Conservation (phyloP, 1,284 basidiomycete species). For the Rhodotorula sp. region DNA sequence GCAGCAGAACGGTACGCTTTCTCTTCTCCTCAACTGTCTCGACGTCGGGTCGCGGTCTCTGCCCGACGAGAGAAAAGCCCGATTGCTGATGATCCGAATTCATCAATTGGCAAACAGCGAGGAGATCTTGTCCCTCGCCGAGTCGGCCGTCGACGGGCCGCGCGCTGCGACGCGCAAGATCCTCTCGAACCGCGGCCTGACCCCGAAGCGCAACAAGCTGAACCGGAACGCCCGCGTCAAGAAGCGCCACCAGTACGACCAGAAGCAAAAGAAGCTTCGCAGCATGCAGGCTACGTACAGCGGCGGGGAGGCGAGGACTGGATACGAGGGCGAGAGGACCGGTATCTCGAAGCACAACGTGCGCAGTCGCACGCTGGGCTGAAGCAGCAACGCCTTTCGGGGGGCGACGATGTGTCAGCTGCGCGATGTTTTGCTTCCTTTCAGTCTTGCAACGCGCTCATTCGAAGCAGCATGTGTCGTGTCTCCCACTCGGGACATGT, state of each 20-base stretch:
- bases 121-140: constrained; percentile 22
- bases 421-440: too few species aligned
- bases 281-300: constrained; percentile 87
- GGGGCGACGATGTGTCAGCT: too few species aligned
- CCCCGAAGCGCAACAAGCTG: constrained; percentile 73
- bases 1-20: constrained; percentile 62
- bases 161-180: constrained; percentile 84
- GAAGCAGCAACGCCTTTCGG: background rate
- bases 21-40: background rate
- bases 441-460: too few species aligned
- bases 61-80: background rate
- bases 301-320: constrained; percentile 53
- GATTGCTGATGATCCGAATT: background rate
- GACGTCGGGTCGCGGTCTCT: background rate
- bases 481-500: too few species aligned
- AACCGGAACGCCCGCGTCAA: constrained; percentile 94
- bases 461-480: too few species aligned
- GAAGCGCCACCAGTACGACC: constrained; percentile 85
- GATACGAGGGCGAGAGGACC: constrained; percentile 57
- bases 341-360: constrained; percentile 78
- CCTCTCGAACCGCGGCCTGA: constrained; percentile 87
- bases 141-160: constrained; percentile 58
- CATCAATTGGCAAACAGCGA: constrained; percentile 5
- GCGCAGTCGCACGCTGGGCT: constrained; percentile 54
- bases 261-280: constrained; percentile 84